Evolutionary conservation across 2,329 filamentous ascomycete species (phyloP), one percentile per base, ranked within the genome.

Genomic region (Paecilomyces variotii): DNA sequence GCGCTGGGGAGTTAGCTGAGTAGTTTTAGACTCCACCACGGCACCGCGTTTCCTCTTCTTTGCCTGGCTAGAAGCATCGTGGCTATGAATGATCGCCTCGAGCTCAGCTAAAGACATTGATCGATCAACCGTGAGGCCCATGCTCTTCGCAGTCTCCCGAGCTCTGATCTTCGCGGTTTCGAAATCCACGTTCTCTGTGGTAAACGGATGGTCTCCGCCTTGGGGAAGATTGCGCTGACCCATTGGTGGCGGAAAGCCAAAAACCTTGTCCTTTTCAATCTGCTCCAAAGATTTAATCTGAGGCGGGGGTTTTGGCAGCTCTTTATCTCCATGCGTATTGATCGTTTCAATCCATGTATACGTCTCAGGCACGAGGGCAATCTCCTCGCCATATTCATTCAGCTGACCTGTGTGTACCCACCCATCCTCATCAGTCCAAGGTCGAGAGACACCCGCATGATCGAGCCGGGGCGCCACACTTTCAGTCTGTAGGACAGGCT

Each of bases 141-240:
- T 61, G 7, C 59, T 58, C 3, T 58, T 62, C 3, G 68, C 66
- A n/a, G 60, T 63, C 26, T 69, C 60, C 24, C 63, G 65, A 34
- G 63, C 62, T 30, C 59, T 64, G 27, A 68, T 62, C 39, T 61
- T 65, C 4, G 61, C 60, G 28, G 53, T 58, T 56, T 67, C 68
- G 50, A 58, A 55, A n/a, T 56, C 58, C 25, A 72, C 61, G 45
- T 72, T 59, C 53, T 72, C 70, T 4, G 60, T 39, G 4, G 60
- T 14, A 49, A 70, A 68, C 11, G 66, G 60, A 4, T 55, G 55
- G 4, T 60, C 54, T 10, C 52, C 57, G 9, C 56, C 59, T 27
- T 59, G 64, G 1, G 68, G 70, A n/a, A 71, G 26, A 57, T 72
- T 72, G 7, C 68, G 68, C 54, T 70, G 61, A 4, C 70, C 68